These are phyloP conservation scores for Biscutella laevigata DNA, from an alignment of 441 rosid genomes.

Conservation along the genomic window DNA sequence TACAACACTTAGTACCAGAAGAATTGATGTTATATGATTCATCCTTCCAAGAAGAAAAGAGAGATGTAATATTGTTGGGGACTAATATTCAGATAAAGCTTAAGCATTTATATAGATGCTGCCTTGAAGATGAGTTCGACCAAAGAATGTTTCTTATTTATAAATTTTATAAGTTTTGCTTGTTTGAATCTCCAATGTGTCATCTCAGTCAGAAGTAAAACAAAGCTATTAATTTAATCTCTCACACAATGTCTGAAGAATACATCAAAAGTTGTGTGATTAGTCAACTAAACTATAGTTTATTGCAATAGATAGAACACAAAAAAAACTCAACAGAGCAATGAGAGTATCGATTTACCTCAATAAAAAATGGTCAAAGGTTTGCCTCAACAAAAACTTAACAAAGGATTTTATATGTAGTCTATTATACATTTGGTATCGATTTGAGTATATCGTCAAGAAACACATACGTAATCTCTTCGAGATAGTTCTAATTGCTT, in stretches of 20 bases:
- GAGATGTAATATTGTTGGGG: not conserved
- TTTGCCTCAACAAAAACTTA: no score
- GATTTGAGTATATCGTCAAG: no score
- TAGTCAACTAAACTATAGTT: conserved; percentile 15
- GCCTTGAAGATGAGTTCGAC: not conserved
- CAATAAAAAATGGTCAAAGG: no score
- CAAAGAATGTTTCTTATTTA: not conserved
- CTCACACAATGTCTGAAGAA: not conserved
- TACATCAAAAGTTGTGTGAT: not conserved
- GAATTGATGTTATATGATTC: not conserved
- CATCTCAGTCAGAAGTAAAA: not conserved
- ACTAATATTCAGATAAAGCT: not conserved
- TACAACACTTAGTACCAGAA: conserved; percentile 8
- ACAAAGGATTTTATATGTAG: no score
- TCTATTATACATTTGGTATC: no score
- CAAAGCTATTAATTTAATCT: not conserved
- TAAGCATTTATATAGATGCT: not conserved
- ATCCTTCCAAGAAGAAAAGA: not conserved
- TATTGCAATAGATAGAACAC: not conserved
- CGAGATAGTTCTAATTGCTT: not conserved
- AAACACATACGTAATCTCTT: no score
- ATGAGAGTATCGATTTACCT: no score
- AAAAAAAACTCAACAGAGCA: not conserved
- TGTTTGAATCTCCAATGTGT: not conserved
- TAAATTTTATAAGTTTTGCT: not conserved